Conservation (phyloP, 345 rosid species). For the Streptanthus diversifolius region DNA sequence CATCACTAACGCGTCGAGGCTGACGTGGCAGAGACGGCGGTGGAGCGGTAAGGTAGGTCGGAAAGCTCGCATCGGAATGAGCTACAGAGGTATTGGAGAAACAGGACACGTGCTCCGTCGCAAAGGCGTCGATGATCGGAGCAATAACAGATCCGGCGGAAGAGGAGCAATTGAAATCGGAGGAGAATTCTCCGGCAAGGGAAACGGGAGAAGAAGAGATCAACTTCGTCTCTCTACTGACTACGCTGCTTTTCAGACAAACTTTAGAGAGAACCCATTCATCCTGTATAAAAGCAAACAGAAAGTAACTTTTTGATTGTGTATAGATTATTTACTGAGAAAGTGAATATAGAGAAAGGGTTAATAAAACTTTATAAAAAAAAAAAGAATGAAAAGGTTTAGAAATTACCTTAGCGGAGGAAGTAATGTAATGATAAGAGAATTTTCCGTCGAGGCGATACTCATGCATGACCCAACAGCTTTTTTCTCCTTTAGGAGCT, state of each 20-base stretch:
- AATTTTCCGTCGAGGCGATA: slow-evolving; percentile 93
- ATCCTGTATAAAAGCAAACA: slow-evolving; percentile 43
- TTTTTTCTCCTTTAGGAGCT: slow-evolving; percentile 91
- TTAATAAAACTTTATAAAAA: too few species aligned
- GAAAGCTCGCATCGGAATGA: slow-evolving; percentile 36
- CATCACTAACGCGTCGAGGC: slow-evolving; percentile 7
- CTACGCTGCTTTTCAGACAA: slow-evolving; percentile 55
- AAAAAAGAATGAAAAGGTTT: too few species aligned
- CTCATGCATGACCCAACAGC: slow-evolving; percentile 98
- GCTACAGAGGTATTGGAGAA: slow-evolving; percentile 75
- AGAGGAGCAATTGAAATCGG: slow-evolving; percentile 31
- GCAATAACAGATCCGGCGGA: slow-evolving; percentile 28
- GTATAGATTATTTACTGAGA: not conserved
- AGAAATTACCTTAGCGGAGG: slow-evolving; percentile 58
- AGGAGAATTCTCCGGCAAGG: slow-evolving; percentile 32
- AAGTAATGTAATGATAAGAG: slow-evolving; percentile 72
- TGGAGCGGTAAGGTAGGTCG: slow-evolving; percentile 15
- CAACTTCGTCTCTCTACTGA: slow-evolving; percentile 31
- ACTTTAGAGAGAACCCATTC: slow-evolving; percentile 96
- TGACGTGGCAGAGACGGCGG: slow-evolving; percentile 34
- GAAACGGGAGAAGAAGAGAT: slow-evolving; percentile 26
- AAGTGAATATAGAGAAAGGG: not conserved
- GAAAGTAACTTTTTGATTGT: not conserved
- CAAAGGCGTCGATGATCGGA: slow-evolving; percentile 12
- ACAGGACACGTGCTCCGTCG: slow-evolving; percentile 99